Base-by-base conservation (phyloP, 2,329 filamentous ascomycete species). In the Hymenoscyphus occultus region DNA sequence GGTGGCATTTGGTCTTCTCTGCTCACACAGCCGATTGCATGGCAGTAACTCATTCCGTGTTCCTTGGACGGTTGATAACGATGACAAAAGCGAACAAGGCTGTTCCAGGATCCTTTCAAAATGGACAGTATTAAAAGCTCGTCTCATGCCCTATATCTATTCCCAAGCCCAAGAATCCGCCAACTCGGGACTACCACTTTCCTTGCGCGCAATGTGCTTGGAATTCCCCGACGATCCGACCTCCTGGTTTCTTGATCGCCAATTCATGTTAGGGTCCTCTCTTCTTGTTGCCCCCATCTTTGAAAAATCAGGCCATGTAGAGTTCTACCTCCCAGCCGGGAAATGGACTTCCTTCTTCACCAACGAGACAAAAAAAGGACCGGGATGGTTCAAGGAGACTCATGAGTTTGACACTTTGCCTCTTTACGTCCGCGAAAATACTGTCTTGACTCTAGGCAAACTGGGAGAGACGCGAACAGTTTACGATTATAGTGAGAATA, bases 1-100 rank as follows among this genome's bases (percentile, higher is more conserved):
- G 85, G 84, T 87, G 3, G 84, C 85, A 31, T 88, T 88, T 69
- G 85, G 86, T 0, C 77, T 88, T 1, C 77, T 88, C n/a, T 86
- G 84, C 56, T 82, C 82, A 6, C 85, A 88, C 70, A 85, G 82
- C 12, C 79, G 85, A 14, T 77, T 88, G 2, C 85, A 88, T 69
- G 85, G 85, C 2, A 84, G 82, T 12, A 83, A 80, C 56, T 84
- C 82, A 2, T 88, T 86, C 75, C 83, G 85, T n/a, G 84, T 88
- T 2, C 86, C 86, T 0, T 88, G 86, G 85, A 81, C 86, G 28
- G 83, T 86, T 54, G 85, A 86, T 64, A 76, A 84, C 63, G 83
- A 85, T 28, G 84, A 80, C 32, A 74, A 73, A 3, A 76, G 80
- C 75, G 77, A 82, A 70, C 77, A 66, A 77, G 78, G 68, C 73